Percentiles rank a stretch among this genome's conserved stretches.
phyloP scores from a whole-genome alignment of 805 yeast species.

The Diddensiella caesifluorescens region DNA sequence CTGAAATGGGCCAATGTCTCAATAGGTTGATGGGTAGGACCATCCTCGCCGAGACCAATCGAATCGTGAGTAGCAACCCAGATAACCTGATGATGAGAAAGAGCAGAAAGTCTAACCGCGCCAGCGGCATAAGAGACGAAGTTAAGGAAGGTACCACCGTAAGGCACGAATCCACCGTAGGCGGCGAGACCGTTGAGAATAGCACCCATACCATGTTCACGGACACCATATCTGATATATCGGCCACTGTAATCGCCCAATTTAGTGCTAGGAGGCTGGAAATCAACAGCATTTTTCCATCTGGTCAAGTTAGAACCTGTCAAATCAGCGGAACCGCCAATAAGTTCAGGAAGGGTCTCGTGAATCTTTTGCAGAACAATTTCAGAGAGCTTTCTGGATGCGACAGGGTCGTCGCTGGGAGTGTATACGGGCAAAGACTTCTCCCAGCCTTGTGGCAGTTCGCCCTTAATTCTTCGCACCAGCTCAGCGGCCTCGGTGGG shows the following conservation, averaged over 20 bases:
- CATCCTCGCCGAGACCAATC: conserved; percentile 54
- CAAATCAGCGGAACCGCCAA: conserved; percentile 98
- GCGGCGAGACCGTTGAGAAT: conserved; percentile 96
- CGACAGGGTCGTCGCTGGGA: conserved; percentile 73
- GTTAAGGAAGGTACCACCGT: conserved; percentile 97
- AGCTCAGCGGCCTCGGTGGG: conserved; percentile 78
- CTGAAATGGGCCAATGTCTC: conserved; percentile 48
- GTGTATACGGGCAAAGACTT: conserved; percentile 72
- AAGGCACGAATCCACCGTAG: conserved; percentile 75
- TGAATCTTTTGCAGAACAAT: conserved; percentile 59
- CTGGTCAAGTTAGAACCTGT: conserved; percentile 96
- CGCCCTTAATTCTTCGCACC: conserved; percentile 66
- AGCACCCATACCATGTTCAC: conserved; percentile 99
- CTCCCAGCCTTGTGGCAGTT: conserved; percentile 76
- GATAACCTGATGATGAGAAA: conserved; percentile 42
- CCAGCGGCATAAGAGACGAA: conserved; percentile 62
- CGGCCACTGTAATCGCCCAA: conserved; percentile 88
- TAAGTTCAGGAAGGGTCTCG: conserved; percentile 71
- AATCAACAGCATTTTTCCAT: conserved; percentile 76
- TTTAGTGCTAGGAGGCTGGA: conserved; percentile 80
- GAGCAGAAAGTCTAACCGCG: conserved; percentile 46
- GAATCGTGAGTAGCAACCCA: conserved; percentile 56
- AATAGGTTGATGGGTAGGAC: conserved; percentile 55
- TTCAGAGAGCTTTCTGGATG: conserved; percentile 93
- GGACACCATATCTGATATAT: conserved; percentile 95